Percentiles rank a stretch among this genome's conserved stretches.
Conservation (phyloP, 108 stramenopile species). For the Cyclostephanos invisitatus region DNA sequence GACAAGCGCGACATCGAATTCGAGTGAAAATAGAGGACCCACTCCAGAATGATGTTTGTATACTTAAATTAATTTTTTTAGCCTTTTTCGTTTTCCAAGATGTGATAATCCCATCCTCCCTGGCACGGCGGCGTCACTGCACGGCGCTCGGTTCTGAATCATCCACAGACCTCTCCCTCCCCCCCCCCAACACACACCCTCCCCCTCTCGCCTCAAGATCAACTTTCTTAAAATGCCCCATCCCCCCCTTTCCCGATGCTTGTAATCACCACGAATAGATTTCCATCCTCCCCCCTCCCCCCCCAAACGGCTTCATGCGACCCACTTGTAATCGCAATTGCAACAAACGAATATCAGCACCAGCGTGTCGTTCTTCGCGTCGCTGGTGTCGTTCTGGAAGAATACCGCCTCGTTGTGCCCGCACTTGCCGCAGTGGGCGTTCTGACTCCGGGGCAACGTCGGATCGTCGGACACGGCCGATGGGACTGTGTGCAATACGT, state of each 20-base stretch:
- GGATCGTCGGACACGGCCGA: conserved; percentile 86
- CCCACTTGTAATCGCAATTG: conserved; percentile 91
- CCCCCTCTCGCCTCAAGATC: too few relatives aligned
- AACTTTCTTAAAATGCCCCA: too few relatives aligned
- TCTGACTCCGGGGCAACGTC: conserved; percentile 82
- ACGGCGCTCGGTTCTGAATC: too few relatives aligned
- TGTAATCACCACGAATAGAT: too few relatives aligned
- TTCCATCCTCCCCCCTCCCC: background rate
- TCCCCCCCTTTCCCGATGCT: too few relatives aligned
- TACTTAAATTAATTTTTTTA: background rate
- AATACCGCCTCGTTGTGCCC: conserved; percentile 90
- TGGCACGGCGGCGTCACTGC: too few relatives aligned
- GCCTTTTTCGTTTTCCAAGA: background rate
- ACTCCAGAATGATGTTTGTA: too few relatives aligned
- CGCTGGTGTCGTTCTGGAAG: conserved; percentile 78
- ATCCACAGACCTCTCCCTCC: too few relatives aligned
- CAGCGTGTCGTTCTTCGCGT: conserved; percentile 77
- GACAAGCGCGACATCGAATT: background rate
- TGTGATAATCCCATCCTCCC: too few relatives aligned
- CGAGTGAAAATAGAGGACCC: background rate
- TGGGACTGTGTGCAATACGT: conserved; percentile 80
- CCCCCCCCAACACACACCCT: too few relatives aligned
- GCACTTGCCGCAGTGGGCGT: conserved; percentile 83
- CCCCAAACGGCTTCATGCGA: conserved; percentile 23
- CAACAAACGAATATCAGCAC: conserved; percentile 92